Percentiles rank a stretch among this genome's conserved stretches.
Evolutionary conservation across 352 stramenopile species (phyloP).

Genomic region (Phytophthora ramorum): DNA sequence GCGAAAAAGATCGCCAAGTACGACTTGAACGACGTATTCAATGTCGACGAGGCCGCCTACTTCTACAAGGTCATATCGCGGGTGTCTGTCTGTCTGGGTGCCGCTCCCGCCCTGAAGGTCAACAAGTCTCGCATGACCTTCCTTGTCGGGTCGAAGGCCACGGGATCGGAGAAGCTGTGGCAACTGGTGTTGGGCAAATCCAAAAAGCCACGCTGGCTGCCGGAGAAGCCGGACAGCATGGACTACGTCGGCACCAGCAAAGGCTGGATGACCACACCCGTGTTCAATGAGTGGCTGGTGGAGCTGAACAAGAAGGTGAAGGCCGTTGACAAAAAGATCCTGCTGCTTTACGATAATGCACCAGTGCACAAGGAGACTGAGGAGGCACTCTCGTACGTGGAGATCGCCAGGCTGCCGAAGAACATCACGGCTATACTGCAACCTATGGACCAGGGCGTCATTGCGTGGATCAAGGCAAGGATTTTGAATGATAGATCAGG

Average conservation of each 20-base stretch:
- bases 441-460: conserved; percentile 2
- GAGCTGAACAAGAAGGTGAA: conserved; percentile 1
- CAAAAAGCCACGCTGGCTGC: conserved; percentile 2
- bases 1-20: conserved; percentile 7
- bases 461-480: conserved; percentile 2
- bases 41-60: conserved; percentile 4
- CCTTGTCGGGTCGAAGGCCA: not conserved
- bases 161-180: conserved; percentile 2
- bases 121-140: conserved; percentile 8
- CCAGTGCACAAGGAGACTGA: not conserved
- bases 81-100: not conserved
- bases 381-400: not conserved
- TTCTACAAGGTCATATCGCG: not conserved
- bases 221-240: not conserved
- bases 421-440: conserved; percentile 10
- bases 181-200: not conserved
- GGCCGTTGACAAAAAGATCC: not conserved
- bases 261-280: conserved; percentile 7
- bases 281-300: conserved; percentile 5
- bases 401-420: not conserved
- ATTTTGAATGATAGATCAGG: conserved; percentile 3
- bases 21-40: conserved; percentile 4
- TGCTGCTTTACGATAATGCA: conserved; percentile 9
- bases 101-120: not conserved
- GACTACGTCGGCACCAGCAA: conserved; percentile 7